Percentiles rank a stretch among this genome's conserved stretches.
Evolutionary conservation across 2,329 filamentous ascomycete species (phyloP).

Genomic region (Clarireedia paspali): DNA sequence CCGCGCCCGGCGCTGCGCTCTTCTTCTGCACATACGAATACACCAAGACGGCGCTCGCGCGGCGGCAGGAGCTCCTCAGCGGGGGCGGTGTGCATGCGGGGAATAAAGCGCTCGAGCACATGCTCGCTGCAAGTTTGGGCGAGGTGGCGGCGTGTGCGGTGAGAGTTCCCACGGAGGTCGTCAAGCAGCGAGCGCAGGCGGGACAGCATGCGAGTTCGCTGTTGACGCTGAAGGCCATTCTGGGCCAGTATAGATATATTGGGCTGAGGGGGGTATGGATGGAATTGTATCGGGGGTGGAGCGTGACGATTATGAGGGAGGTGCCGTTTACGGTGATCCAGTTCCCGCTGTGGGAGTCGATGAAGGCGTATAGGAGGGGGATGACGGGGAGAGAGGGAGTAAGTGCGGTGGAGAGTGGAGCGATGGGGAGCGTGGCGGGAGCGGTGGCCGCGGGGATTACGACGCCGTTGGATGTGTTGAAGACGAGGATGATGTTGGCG

Average conservation of each 20-base stretch:
- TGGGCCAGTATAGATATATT: slow-evolving; percentile 37
- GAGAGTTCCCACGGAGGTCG: slow-evolving; percentile 88
- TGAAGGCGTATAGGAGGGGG: slow-evolving; percentile 65
- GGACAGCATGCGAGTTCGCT: slow-evolving; percentile 66
- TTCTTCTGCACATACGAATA: slow-evolving; percentile 96
- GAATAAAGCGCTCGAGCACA: slow-evolving; percentile 50
- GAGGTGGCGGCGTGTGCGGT: slow-evolving; percentile 90
- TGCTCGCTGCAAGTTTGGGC: slow-evolving; percentile 76
- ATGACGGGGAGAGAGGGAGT: slow-evolving; percentile 40
- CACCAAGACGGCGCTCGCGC: slow-evolving; percentile 43
- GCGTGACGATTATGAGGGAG: slow-evolving; percentile 88
- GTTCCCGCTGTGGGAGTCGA: slow-evolving; percentile 91
- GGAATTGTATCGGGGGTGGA: slow-evolving; percentile 87
- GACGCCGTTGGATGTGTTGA: slow-evolving; percentile 90
- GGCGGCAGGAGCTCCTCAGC: background rate
- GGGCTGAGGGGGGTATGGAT: slow-evolving; percentile 57
- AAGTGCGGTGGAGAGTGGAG: slow-evolving; percentile 67
- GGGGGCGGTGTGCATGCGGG: slow-evolving; percentile 3
- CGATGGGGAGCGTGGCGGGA: slow-evolving; percentile 78
- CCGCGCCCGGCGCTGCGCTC: slow-evolving; percentile 85
- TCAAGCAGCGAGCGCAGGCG: slow-evolving; percentile 95
- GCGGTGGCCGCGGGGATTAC: slow-evolving; percentile 81
- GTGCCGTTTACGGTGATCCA: slow-evolving; percentile 97
- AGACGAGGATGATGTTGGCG: slow-evolving; percentile 92
- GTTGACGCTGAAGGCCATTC: slow-evolving; percentile 62